phyloP scores from a whole-genome alignment of 441 rosid species.

The Brassica balearica region DNA sequence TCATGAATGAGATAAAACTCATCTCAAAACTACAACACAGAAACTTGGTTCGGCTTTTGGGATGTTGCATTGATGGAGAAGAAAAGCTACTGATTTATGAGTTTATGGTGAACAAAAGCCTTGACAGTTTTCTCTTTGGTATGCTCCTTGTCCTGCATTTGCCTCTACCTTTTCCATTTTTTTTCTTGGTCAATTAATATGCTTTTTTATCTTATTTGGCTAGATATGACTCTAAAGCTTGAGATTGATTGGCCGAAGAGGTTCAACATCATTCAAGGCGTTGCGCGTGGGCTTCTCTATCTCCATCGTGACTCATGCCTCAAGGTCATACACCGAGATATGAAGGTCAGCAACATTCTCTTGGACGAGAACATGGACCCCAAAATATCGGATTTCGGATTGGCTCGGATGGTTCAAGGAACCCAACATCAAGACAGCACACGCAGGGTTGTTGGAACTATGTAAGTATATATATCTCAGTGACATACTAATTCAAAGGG shows the following conservation, averaged over 20 bases:
- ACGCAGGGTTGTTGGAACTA: slow-evolving; percentile 30
- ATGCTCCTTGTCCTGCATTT: neutral
- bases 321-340: slow-evolving; percentile 33
- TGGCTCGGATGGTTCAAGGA: slow-evolving; percentile 52
- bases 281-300: slow-evolving; percentile 34
- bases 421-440: slow-evolving; percentile 28
- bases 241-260: slow-evolving; percentile 37
- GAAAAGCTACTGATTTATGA: slow-evolving; percentile 27
- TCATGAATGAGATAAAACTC: slow-evolving; percentile 31
- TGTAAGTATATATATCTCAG: slow-evolving; percentile 12
- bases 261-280: slow-evolving; percentile 33
- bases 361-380: slow-evolving; percentile 32
- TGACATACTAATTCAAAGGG: neutral
- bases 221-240: slow-evolving; percentile 11
- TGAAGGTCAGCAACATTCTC: slow-evolving; percentile 37
- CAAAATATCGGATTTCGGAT: slow-evolving; percentile 40
- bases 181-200: neutral
- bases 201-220: neutral
- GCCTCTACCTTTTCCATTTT: slow-evolving; percentile 4
- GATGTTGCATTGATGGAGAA: slow-evolving; percentile 27
- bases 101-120: slow-evolving; percentile 31
- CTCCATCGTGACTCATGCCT: slow-evolving; percentile 35
- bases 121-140: slow-evolving; percentile 36
- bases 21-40: slow-evolving; percentile 38
- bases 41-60: slow-evolving; percentile 33